Conservation (phyloP, 2,329 filamentous ascomycete species). For the Graphiopsis chlorocephala region DNA sequence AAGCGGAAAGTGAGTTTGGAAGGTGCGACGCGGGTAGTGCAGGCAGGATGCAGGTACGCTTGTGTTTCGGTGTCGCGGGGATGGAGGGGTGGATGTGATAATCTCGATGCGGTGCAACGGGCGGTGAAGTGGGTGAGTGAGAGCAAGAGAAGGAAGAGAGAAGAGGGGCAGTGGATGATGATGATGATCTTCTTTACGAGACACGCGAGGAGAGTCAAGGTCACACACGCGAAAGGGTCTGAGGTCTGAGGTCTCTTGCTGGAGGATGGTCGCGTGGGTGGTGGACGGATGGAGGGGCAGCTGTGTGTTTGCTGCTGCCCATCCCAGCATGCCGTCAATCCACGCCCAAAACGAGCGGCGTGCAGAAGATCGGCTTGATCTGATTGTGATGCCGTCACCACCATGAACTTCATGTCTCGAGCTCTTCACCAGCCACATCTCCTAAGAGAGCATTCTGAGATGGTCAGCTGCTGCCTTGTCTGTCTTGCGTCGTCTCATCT, state of each 20-base stretch:
- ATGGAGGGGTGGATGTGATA: neutral
- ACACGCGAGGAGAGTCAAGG: neutral
- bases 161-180: neutral
- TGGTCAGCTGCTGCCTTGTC: neutral
- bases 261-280: neutral
- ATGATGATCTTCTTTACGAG: neutral
- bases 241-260: neutral
- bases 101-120: neutral
- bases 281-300: neutral
- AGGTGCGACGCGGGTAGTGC: neutral
- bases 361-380: neutral
- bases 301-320: neutral
- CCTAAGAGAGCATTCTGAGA: too few relatives aligned
- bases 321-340: neutral
- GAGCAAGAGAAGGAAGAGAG: neutral
- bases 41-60: constrained; percentile 10
- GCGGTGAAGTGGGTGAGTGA: neutral
- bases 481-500: neutral
- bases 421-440: neutral
- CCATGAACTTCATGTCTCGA: neutral
- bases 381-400: neutral
- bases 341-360: neutral
- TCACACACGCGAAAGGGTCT: neutral
- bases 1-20: constrained; percentile 1
- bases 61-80: neutral